These are phyloP conservation scores for Melaleuca alternifolia DNA, from an alignment of 345 rosid genomes.

Conservation along the genomic window DNA sequence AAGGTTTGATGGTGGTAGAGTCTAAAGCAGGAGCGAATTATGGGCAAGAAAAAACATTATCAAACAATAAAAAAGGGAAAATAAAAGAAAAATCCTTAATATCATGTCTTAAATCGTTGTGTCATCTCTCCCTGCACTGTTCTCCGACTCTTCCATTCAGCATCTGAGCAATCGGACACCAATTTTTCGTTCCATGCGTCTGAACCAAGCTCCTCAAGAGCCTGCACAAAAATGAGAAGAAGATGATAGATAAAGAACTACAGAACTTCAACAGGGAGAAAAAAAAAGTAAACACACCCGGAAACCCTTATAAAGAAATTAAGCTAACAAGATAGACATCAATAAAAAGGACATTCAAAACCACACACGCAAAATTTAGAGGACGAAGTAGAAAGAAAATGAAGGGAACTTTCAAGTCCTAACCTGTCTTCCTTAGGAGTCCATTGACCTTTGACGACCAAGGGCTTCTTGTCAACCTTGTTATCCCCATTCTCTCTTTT, in stretches of 20 bases:
- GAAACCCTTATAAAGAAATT: not conserved
- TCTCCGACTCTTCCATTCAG: constrained; percentile 65
- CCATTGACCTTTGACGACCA: not conserved
- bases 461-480: not conserved
- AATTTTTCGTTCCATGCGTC: constrained; percentile 43
- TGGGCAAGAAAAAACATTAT: not conserved
- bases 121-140: constrained; percentile 93
- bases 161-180: constrained; percentile 58
- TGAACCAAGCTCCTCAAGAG: constrained; percentile 34
- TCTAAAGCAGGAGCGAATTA: not conserved
- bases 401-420: not conserved
- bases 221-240: constrained; percentile 13
- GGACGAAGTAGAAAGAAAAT: not conserved
- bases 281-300: not conserved
- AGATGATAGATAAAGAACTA: not conserved
- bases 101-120: constrained; percentile 71
- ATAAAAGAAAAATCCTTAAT: constrained; percentile 37
- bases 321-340: not conserved
- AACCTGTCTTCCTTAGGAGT: not conserved
- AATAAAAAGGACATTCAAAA: not conserved
- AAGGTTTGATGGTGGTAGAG: not conserved
- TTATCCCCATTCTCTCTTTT: not conserved
- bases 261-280: not conserved
- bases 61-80: not conserved
- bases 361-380: not conserved